Conservation (phyloP, 1,284 basidiomycete genomes). For the Clitocybe nebularis region DNA sequence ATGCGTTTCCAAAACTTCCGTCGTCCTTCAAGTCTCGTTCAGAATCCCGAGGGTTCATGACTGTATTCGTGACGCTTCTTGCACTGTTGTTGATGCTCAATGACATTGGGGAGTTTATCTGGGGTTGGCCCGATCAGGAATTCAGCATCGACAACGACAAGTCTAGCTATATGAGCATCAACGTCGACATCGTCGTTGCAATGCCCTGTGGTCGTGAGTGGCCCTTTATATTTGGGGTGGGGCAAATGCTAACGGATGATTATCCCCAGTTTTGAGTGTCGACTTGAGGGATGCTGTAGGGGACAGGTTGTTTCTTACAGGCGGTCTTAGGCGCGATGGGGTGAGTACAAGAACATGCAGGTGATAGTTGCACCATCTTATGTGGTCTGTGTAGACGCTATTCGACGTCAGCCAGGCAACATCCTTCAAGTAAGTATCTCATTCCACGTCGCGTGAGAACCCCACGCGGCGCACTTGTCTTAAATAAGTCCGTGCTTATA, state of each 20-base stretch:
- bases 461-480: conserved; percentile 1
- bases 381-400: conserved; percentile 60
- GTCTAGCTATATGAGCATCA: conserved; percentile 70
- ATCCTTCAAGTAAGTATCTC: conserved; percentile 61
- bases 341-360: no score
- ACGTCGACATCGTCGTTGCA: conserved; percentile 87
- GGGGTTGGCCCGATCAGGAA: conserved; percentile 85
- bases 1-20: conserved; percentile 88
- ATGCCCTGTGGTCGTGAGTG: conserved; percentile 89
- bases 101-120: conserved; percentile 87
- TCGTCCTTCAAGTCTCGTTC: conserved; percentile 86
- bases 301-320: conserved; percentile 82
- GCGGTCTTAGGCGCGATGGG: conserved; percentile 84
- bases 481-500: no score
- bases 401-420: conserved; percentile 87
- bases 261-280: conserved; percentile 76
- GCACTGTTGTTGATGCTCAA: conserved; percentile 79
- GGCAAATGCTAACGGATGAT: not conserved
- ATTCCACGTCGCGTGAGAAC: conserved; percentile 3
- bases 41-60: conserved; percentile 84
- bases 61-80: conserved; percentile 71
- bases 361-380: no score
- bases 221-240: not conserved
- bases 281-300: conserved; percentile 92
- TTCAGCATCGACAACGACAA: conserved; percentile 77